These are phyloP conservation scores for Zizania palustris DNA, from an alignment of 202 grass and related monocot species.

Conservation along the genomic window DNA sequence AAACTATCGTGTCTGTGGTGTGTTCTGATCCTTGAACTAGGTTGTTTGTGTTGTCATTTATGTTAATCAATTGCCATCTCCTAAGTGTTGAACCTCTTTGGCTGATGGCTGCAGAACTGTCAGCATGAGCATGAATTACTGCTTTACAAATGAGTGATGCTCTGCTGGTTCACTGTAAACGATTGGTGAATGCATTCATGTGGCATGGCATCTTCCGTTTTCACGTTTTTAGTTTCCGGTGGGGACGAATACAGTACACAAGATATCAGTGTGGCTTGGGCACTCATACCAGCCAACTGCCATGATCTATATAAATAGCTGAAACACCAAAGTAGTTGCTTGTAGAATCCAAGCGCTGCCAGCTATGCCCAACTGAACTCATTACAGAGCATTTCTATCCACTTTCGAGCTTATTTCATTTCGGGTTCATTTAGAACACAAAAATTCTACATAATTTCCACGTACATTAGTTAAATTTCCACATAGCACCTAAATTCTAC, in stretches of 20 bases:
- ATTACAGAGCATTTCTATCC: not conserved
- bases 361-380: not conserved
- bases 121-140: not conserved
- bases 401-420: not conserved
- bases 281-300: slow-evolving; percentile 17
- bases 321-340: slow-evolving; percentile 4
- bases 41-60: not conserved
- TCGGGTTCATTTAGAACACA: not conserved
- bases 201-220: not conserved
- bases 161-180: not conserved
- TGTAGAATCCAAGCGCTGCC: not conserved
- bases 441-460: no score
- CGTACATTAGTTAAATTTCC: no score
- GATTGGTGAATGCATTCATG: not conserved
- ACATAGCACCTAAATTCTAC: no score
- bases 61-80: not conserved
- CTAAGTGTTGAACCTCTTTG: not conserved
- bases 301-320: slow-evolving; percentile 22
- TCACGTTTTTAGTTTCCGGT: no score
- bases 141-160: not conserved
- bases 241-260: not conserved
- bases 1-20: not conserved
- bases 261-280: not conserved
- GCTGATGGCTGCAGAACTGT: not conserved
- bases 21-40: not conserved